Base-by-base conservation (phyloP, 345 rosid species). In the Eucalyptus tenuipes region DNA sequence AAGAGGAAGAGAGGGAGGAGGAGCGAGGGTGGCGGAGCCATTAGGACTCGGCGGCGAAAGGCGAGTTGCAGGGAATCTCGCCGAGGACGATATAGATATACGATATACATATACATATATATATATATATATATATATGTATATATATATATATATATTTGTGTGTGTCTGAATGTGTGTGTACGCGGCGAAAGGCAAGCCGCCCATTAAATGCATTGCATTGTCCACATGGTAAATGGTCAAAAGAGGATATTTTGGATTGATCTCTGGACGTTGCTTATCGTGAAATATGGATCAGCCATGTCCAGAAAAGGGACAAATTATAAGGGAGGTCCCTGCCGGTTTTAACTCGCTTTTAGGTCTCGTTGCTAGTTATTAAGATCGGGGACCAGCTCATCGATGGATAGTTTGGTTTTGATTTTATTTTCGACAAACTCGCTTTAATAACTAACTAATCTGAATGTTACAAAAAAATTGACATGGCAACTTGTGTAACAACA, bases 71-170 rank as follows among this genome's bases (percentile, higher is more conserved):
- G 10, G 3, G 68, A 27, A 29, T 61, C 68, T 61, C 68, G 16
- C 33, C 31, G 15, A 6, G 8, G 31, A 59, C 68, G 24, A 52
- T 52, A 52, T 18, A 49, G 5, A 13, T 13, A 48, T 49, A 14
- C 5, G n/a, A n/a, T n/a, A n/a, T n/a, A n/a, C n/a, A 49, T 49
- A 14, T 49, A 13, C 14, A 14, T 49, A 14, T 15, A 15, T 14
- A 15, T 15, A 7, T 0, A 53, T 53, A 17, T 18, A 53, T 8
- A 8, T 20, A 53, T 20, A 20, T 20, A 20, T 53, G 4, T 7
- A 3, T 15, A 2, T 13, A 4, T 49, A 5, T 4, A 4, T 50
- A 0, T 52, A 5, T 24, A 2, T 24, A 12, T 10, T 12, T 7
- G 5, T 49, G 52, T 15, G 18, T 15, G 6, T 7, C 2, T 42